Evolutionary conservation across 2,329 filamentous ascomycete species (phyloP).

Genomic region (Teratosphaeria viscida): DNA sequence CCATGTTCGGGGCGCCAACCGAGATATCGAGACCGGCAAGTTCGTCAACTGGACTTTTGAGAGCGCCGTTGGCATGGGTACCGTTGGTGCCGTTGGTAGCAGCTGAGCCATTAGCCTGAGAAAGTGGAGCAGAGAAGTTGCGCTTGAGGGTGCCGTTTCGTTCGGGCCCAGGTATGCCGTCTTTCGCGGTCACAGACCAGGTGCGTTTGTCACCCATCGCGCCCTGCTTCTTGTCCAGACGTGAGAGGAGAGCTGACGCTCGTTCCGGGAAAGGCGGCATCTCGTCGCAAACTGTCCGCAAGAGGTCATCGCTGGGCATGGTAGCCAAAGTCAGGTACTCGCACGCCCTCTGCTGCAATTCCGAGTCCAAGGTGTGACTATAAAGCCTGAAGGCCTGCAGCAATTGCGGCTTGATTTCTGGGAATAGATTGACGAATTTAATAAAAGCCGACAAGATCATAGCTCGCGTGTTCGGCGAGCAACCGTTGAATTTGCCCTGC

Average conservation of each 20-base stretch:
- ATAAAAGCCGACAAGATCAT: slow-evolving; percentile 93
- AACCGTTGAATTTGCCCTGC: slow-evolving; percentile 78
- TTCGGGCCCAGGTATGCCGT: slow-evolving; percentile 52
- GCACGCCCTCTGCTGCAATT: slow-evolving; percentile 90
- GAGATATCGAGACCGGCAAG: slow-evolving; percentile 75
- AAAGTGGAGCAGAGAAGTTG: slow-evolving; percentile 55
- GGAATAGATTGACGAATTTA: slow-evolving; percentile 97
- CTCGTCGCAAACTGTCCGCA: slow-evolving; percentile 91
- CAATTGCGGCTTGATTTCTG: slow-evolving; percentile 93
- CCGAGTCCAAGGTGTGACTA: slow-evolving; percentile 87
- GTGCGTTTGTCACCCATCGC: slow-evolving; percentile 83
- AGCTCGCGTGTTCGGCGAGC: slow-evolving; percentile 78
- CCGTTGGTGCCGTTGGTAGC: slow-evolving; percentile 20
- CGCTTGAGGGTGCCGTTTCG: slow-evolving; percentile 77
- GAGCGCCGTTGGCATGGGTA: slow-evolving; percentile 12
- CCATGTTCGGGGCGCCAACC: slow-evolving; percentile 65
- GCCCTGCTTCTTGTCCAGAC: slow-evolving; percentile 88
- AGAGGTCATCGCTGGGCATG: slow-evolving; percentile 77
- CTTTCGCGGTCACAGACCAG: slow-evolving; percentile 95
- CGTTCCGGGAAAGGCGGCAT: slow-evolving; percentile 98
- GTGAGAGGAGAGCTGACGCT: slow-evolving; percentile 79
- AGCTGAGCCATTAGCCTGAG: slow-evolving; percentile 25
- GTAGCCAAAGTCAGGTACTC: slow-evolving; percentile 84
- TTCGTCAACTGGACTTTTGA: slow-evolving; percentile 41
- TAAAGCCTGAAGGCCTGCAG: slow-evolving; percentile 83